Evolutionary conservation across 345 rosid genomes (phyloP), one percentile per base, ranked within the genome.

Genomic region (Dipteronia dyeriana): DNA sequence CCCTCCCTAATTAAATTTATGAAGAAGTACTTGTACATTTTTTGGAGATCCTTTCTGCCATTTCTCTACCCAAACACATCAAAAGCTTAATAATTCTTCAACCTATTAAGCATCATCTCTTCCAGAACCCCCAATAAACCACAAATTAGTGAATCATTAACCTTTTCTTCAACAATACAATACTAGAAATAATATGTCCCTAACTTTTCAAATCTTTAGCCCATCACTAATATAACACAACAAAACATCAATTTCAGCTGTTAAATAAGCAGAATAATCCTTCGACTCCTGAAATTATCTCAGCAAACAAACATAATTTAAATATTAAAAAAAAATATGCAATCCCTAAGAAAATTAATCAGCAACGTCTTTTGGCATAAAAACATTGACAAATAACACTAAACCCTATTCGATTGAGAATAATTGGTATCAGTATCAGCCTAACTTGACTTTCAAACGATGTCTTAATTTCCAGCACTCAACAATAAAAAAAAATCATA

Each of bases 161-260:
- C 41, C 39, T 70, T 70, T 70, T 26, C 49, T 3, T 31, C 43
- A 23, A 23, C 68, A 60, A 54, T 19, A 49, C 66, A 77, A 62
- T 43, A 34, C 59, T 66, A 66, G 19, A 49, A 41, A 38, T 59
- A 47, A 72, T 25, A 38, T 23, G 20, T 29, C 8, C 70, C 67
- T 5, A 62, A 23, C 51, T 11, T 54, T 25, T 53, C 64, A 9
- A 26, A 67, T 25, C 45, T 60, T 23, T 65, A 54, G 3, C 47
- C 38, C 17, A 56, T 56, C 57, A 25, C 66, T 38, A 39, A 39
- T 17, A 64, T 20, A 29, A 43, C 71, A 20, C 31, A 22, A 41
- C 29, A 43, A 41, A 43, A 68, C 3, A 38, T 38, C 45, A 45
- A 68, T 38, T 67, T 1, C 26, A 57, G 23, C 26, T n/a, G 63